phyloP scores from a whole-genome alignment of 306 rosid species.

The Dryas octopetala region DNA sequence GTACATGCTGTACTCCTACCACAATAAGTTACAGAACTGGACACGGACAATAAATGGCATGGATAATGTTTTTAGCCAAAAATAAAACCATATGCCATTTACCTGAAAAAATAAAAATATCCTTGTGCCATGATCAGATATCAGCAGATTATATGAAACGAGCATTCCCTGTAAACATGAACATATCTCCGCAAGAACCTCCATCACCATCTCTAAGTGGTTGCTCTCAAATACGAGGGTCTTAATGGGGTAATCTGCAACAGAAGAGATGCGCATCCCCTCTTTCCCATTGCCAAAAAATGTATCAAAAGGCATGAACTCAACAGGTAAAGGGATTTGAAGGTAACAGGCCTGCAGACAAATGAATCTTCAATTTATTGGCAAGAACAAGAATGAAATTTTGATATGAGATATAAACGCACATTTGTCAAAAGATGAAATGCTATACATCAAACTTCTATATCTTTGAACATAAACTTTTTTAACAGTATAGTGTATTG shows the following conservation, averaged over 20 bases:
- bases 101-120: constrained; percentile 43
- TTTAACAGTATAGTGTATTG: no score
- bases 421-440: background rate
- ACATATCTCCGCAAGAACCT: constrained; percentile 36
- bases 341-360: constrained; percentile 41
- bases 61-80: background rate
- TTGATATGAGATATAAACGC: background rate
- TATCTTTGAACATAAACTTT: background rate
- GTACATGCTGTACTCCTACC: background rate
- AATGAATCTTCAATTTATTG: constrained; percentile 6
- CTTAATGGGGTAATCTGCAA: constrained; percentile 37
- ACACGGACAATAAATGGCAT: background rate
- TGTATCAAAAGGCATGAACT: constrained; percentile 31
- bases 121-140: constrained; percentile 37
- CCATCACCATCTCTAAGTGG: constrained; percentile 21
- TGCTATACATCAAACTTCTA: background rate
- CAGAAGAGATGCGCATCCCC: constrained; percentile 24
- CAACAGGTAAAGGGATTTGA: constrained; percentile 42
- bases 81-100: constrained; percentile 8
- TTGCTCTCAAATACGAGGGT: constrained; percentile 38
- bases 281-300: constrained; percentile 19
- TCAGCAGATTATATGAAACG: constrained; percentile 33
- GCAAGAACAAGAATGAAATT: background rate
- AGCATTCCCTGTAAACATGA: constrained; percentile 25
- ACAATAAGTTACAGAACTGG: background rate